phyloP scores from a whole-genome alignment of 805 yeast genomes.

The Metschnikowia gelsemii region DNA sequence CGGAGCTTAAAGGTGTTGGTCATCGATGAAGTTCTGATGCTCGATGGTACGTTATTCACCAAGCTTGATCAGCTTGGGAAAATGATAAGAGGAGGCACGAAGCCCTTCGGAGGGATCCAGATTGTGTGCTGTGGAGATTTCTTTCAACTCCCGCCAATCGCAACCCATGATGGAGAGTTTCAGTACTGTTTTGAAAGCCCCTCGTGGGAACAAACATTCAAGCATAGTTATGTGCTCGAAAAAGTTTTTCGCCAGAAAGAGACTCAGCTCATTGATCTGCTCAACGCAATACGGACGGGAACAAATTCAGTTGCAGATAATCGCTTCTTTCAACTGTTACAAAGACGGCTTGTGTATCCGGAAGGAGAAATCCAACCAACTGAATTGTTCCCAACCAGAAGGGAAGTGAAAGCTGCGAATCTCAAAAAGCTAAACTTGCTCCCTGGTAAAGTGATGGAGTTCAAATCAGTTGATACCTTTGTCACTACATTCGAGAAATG shows the following conservation, averaged over 20 bases:
- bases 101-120: neutral
- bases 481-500: no score
- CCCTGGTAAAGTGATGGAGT: no score
- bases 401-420: no score
- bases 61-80: neutral
- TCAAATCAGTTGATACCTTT: no score
- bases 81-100: neutral
- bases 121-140: neutral
- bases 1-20: neutral
- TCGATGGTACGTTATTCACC: neutral
- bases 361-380: no score
- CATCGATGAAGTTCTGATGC: neutral
- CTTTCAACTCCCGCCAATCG: neutral
- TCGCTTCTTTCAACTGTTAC: neutral
- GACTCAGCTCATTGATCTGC: neutral
- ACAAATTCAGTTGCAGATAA: no score
- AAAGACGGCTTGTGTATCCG: no score
- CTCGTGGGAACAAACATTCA: neutral
- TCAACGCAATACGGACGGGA: no score
- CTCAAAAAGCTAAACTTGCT: no score
- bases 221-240: neutral
- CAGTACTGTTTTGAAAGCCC: neutral
- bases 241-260: neutral
- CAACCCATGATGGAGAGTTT: no score
- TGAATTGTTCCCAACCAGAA: no score